Base-by-base conservation (phyloP, 1,284 basidiomycete species). In the Ceratobasidium sp. region DNA sequence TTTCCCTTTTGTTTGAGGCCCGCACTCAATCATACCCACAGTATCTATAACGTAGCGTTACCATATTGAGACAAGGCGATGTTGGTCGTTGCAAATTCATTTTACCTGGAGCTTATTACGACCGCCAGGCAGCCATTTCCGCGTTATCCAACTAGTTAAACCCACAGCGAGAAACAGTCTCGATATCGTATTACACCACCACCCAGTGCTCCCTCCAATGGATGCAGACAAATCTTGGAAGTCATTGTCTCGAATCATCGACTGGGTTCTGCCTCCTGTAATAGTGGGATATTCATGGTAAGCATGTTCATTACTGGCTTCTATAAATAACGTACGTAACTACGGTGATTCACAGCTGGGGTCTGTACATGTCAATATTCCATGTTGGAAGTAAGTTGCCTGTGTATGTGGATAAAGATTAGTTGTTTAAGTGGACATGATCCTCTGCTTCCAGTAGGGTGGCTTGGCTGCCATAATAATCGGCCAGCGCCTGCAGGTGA, bases 351-450 rank as follows among this genome's bases (percentile, higher is more conserved):
- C 15, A 49, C 27, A 72, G 71, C 27, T 72, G 71, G 71, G 40
- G 64, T 20, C 43, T 64, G 35, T 82, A 82, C 71, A 69, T 81
- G 1, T 76, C 77, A 40, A 75, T 77, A 13, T 75, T 81, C 60
- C 77, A 82, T 57, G 73, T 84, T 45, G 82, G 80, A 67, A 67
- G 82, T 82, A 68, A 69, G 79, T 73, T 6, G 7, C 49, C 53
- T 31, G 20, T 53, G 25, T 58, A 13, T 52, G 17, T 2, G 5
- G 35, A 22, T 52, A n/a, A 12, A 15, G 35, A 68, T 32, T 50
- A 31, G 70, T 34, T 60, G 29, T n/a, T 38, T 27, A 25, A 47
- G 40, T n/a, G 15, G 25, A 20, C 15, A 35, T 62, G 45, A 31
- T 45, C 10, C 27, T 2, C 22, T 45, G 3, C n/a, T 22, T 25